Base-by-base conservation (phyloP, 192 early-diverging fungal species). In the Thamnidium elegans region DNA sequence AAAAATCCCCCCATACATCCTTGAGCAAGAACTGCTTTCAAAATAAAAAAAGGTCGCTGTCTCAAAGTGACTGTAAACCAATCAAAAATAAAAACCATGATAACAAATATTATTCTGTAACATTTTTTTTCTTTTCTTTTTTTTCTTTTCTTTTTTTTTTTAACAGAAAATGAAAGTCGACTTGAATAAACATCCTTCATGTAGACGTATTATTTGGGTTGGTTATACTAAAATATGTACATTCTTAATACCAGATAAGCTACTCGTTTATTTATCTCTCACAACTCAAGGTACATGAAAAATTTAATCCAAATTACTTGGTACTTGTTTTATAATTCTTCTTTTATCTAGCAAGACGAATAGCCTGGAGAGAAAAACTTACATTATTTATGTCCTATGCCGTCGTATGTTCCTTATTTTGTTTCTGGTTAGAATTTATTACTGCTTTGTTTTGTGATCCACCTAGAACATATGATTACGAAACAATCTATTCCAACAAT, bases 311-410 rank as follows among this genome's bases (percentile, higher is more conserved):
- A 44, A 31, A 31, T 13, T 34, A 42, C 34, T 36, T 19, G 11
- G 15, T 36, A 39, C 7, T 14, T 17, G 39, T 6, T 23, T 23
- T 19, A n/a, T 52, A 46, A 5, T 43, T 46, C 2, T 32, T 54
- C 30, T 62, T 31, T 11, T 23, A 39, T 26, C 3, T 63, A 74
- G 72, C 44, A 13, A 26, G 50, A 26, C 63, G 72, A 23, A 63
- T 62, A 23, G 67, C 58, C 7, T 74, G 67, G 67, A 60, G 74
- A 36, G 74, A 76, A 62, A 76, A 76, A 50, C 34, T 76, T 3
- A 61, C 74, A 5, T 59, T 65, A 13, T 58, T 67, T 9, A 36
- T 59, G n/a, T 15, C 61, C 6, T 66, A 69, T 44, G 39, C 65
- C 7, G 17, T 56, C 3, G 20, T 64, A 19, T 63, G 61, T 8